Percentiles rank a stretch among this genome's conserved stretches.
Conservation (phyloP, 1,284 basidiomycete genomes). For the Hymenochaete sp. region DNA sequence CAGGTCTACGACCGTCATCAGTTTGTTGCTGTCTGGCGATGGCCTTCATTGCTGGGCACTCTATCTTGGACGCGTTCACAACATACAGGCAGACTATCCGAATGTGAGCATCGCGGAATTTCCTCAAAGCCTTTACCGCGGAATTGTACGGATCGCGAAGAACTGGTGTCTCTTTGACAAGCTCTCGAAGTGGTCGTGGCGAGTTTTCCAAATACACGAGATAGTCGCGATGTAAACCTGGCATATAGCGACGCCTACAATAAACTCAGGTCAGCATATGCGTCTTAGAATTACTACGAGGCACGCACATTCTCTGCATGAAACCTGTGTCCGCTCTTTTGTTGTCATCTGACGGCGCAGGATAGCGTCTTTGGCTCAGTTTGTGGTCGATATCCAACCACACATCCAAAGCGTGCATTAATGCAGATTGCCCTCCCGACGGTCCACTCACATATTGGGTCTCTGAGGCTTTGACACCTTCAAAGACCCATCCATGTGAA, state of each 20-base stretch:
- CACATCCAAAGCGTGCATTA: conserved; percentile 79
- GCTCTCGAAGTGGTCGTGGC: conserved; percentile 46
- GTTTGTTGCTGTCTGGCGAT: conserved; percentile 37
- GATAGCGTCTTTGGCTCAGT: conserved; percentile 62
- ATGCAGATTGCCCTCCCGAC: conserved; percentile 87
- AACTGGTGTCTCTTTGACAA: conserved; percentile 46
- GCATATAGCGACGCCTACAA: conserved; percentile 57
- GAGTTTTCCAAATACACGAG: conserved; percentile 43
- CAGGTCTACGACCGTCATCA: conserved; percentile 32
- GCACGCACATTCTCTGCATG: conserved; percentile 61
- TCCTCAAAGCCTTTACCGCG: conserved; percentile 71
- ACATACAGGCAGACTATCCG: conserved; percentile 82
- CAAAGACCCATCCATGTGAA: conserved; percentile 71
- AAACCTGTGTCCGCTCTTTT: conserved; percentile 61
- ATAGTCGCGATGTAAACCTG: conserved; percentile 66
- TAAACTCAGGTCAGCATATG: not conserved
- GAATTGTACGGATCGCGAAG: conserved; percentile 71
- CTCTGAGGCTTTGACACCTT: conserved; percentile 59
- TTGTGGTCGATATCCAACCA: conserved; percentile 80
- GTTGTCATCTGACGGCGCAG: conserved; percentile 57
- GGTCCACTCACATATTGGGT: conserved; percentile 73
- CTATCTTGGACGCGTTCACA: conserved; percentile 60
- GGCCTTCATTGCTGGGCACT: conserved; percentile 47
- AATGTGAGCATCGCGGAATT: conserved; percentile 82
- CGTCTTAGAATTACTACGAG: not conserved